A percentile compares a stretch with the other conserved stretches of the same genome.
Evolutionary conservation across 257 asterid genomes (phyloP).

Genomic region (Thymus quinquecostatus): DNA sequence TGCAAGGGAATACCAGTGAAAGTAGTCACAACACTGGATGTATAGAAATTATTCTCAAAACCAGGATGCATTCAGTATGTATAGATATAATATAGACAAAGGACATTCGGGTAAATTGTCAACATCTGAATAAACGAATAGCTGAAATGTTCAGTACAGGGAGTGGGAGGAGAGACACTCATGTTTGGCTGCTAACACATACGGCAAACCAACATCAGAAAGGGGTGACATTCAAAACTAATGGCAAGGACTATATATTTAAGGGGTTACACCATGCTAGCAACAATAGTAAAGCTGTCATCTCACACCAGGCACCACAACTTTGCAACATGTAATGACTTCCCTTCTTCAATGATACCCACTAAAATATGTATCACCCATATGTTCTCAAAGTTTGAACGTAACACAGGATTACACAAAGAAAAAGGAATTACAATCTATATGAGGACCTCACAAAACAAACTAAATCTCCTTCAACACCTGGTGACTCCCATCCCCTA

Average conservation of each 20-base stretch:
- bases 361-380: slow-evolving; percentile 3
- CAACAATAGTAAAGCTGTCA: background rate
- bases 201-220: no score
- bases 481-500: background rate
- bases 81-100: background rate
- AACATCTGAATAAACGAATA: background rate
- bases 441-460: background rate
- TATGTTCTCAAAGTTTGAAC: slow-evolving; percentile 1
- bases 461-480: background rate
- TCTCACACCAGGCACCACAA: background rate
- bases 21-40: slow-evolving; percentile 18
- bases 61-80: background rate
- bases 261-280: background rate
- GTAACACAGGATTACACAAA: background rate
- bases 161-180: slow-evolving; percentile 4
- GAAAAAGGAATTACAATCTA: background rate
- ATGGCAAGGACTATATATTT: background rate
- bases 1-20: slow-evolving; percentile 37
- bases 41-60: background rate
- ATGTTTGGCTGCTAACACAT: background rate
- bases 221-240: no score
- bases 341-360: slow-evolving; percentile 4
- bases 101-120: background rate
- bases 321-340: background rate
- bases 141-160: background rate